phyloP scores from a whole-genome alignment of 2,329 filamentous ascomycete species.

The Phoma sp. region DNA sequence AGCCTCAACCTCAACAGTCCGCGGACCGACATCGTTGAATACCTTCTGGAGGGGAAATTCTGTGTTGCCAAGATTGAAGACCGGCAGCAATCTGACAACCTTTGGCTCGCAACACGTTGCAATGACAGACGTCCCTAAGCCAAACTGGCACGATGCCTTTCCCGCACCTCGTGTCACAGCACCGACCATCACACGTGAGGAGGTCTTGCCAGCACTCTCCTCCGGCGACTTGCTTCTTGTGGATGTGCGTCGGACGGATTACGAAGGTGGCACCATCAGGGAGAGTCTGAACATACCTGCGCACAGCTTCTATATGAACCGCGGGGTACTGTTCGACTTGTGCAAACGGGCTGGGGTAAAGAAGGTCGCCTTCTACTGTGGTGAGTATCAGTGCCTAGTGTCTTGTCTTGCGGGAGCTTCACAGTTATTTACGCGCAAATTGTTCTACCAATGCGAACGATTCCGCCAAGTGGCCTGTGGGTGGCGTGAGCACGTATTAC shows the following conservation, averaged over 20 bases:
- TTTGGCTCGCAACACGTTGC: background rate
- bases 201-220: conserved; percentile 43
- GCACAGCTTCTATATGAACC: conserved; percentile 55
- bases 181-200: conserved; percentile 47
- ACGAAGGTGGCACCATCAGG: conserved; percentile 53
- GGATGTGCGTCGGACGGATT: conserved; percentile 56
- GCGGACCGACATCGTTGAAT: background rate
- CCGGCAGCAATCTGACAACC: background rate
- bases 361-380: conserved; percentile 57
- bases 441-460: background rate
- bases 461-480: conserved; percentile 13
- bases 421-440: background rate
- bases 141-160: conserved; percentile 52
- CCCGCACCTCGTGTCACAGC: conserved; percentile 49
- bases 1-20: conserved; percentile 20
- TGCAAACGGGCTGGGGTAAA: conserved; percentile 54
- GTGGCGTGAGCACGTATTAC: conserved; percentile 27
- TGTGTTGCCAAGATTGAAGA: background rate
- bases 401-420: background rate
- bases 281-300: conserved; percentile 58
- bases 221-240: conserved; percentile 51
- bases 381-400: conserved; percentile 24
- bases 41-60: background rate
- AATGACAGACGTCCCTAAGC: conserved; percentile 30
- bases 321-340: conserved; percentile 52